A percentile compares a stretch with the other conserved stretches of the same genome.
These are phyloP conservation scores for Pleurozium schreberi DNA, from an alignment of 225 moss, liverwort and hornwort species.

Conservation along the genomic window DNA sequence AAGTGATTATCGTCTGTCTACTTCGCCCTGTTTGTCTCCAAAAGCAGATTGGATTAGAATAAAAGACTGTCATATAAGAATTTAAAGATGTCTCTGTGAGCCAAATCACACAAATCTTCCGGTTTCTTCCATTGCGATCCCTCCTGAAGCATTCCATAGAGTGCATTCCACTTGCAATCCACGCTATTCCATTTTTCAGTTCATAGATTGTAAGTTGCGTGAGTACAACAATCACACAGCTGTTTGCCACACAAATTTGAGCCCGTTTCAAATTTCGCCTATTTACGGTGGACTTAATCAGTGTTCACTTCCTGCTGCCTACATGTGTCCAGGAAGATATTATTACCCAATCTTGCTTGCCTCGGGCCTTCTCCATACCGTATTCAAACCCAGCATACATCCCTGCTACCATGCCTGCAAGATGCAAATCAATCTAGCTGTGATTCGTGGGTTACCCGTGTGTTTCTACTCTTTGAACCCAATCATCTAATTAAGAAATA, in stretches of 20 bases:
- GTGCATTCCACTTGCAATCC: not conserved
- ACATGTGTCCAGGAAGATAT: not conserved
- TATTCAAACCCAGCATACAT: conserved; percentile 45
- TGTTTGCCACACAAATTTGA: not conserved
- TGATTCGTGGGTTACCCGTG: not conserved
- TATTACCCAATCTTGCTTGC: conserved; percentile 43
- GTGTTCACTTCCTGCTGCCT: not conserved
- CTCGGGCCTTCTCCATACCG: conserved; percentile 31
- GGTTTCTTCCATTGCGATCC: not conserved
- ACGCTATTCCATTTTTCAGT: not conserved
- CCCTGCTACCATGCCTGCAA: conserved; percentile 41
- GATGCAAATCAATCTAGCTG: not conserved
- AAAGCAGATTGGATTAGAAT: not conserved
- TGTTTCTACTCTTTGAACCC: not conserved
- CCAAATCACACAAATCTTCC: not conserved
- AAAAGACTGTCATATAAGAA: not conserved
- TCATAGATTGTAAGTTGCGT: not conserved
- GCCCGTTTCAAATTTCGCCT: not conserved
- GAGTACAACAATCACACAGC: not conserved
- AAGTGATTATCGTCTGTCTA: not conserved
- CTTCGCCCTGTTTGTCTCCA: not conserved
- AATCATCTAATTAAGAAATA: not conserved
- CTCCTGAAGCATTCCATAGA: not conserved
- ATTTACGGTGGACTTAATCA: not conserved
- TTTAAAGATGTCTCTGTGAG: not conserved